A percentile compares a stretch with the other conserved stretches of the same genome.
Evolutionary conservation across 2,329 filamentous ascomycete genomes (phyloP).

Genomic region (Colletotrichum sp.): DNA sequence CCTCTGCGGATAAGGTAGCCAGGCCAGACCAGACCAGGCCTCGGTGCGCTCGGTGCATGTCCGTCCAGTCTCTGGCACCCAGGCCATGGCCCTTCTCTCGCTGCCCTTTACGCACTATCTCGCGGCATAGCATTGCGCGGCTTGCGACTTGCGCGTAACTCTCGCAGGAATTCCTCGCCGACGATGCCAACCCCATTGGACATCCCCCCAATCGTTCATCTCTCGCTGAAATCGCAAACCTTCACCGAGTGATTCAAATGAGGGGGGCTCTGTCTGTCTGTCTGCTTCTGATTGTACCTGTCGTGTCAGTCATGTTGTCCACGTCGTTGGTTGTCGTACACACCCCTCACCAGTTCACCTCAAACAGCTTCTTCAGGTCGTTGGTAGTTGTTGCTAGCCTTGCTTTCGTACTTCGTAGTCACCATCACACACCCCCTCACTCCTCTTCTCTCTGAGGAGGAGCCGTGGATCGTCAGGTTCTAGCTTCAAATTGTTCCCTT

Average conservation of each 20-base stretch:
- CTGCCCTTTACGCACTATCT: not conserved
- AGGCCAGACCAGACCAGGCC: not conserved
- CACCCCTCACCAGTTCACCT: not conserved
- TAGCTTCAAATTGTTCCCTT: not conserved
- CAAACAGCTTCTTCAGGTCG: not conserved
- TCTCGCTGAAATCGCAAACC: conserved; percentile 8
- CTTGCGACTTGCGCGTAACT: not conserved
- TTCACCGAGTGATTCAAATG: not conserved
- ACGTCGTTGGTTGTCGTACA: not conserved
- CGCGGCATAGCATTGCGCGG: not conserved
- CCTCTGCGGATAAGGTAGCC: not conserved
- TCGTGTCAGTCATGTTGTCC: not conserved
- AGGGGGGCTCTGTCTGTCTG: not conserved
- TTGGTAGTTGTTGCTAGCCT: not conserved
- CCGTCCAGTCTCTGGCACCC: not conserved
- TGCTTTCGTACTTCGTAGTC: not conserved
- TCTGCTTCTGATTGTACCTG: not conserved
- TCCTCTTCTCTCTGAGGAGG: not conserved
- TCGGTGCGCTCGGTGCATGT: conserved; percentile 12
- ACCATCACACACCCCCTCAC: not conserved
- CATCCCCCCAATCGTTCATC: not conserved
- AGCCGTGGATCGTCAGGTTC: not conserved
- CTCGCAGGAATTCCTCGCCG: not conserved
- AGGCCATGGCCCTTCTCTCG: not conserved
- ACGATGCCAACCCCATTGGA: not conserved